Base-by-base conservation (phyloP, 2,329 filamentous ascomycete species). In the Exophiala alcalophila region DNA sequence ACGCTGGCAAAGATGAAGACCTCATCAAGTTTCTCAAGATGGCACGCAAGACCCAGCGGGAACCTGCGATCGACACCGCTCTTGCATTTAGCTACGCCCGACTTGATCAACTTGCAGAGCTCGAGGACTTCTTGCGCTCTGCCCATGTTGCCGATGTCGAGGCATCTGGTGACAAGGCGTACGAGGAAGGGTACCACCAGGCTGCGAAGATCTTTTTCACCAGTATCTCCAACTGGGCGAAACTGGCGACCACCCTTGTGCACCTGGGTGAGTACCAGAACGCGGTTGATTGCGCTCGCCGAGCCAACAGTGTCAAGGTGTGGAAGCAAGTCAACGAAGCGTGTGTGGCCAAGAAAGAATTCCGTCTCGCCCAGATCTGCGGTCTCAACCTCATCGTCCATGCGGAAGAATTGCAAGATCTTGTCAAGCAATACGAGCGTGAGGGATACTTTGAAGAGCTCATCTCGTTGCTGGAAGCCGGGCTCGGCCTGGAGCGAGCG, bases 161-260 rank as follows among this genome's bases (percentile, higher is more conserved):
- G 64, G 86, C 92, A 57, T 97, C 89, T 47, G 92, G 92, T 73
- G 92, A 98, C 76, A 96, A 96, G 75, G 91, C 92, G 15, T 97
- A 95, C 57, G 85, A 83, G 52, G 92, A 98, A 69, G 91, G 91
- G 48, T 83, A 87, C 61, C 91, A 92, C 61, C 85, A 97, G 73
- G 92, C 92, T 29, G 88, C 92, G 54, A 98, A 98, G 80, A 97
- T 98, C 61, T 98, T 97, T 78, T 98, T 83, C 73, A 88, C 81
- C 42, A 97, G 87, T 71, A 94, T 98, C 64, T 98, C 92, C 40
- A 98, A 98, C 78, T 98, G 92, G 92, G 91, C 91, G 42, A 98
- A 98, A 75, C 82, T 98, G 59, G 90, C 92, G 10, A 97, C 92
- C 8, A 98, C 92, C 8, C 79, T 97, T 48, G 92, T 98, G n/a